Conservation (phyloP, 2,329 filamentous ascomycete species). For the Didymella keratinophila region DNA sequence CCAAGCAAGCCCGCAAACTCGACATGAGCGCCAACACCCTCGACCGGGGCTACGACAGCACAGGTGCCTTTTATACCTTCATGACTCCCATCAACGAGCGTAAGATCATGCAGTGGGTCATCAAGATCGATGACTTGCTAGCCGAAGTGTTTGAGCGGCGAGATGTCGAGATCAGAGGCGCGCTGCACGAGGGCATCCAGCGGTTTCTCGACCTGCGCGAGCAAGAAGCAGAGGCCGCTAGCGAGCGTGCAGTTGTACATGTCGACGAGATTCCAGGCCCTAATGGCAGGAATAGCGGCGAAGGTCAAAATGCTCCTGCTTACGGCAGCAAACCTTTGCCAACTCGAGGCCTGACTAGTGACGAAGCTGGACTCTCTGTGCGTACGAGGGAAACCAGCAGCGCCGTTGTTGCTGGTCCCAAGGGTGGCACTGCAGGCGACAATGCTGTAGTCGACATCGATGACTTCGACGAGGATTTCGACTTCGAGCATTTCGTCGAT, state of each 20-base stretch:
- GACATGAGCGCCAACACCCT: constrained; percentile 32
- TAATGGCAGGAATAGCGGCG: neutral
- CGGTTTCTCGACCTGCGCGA: constrained; percentile 10
- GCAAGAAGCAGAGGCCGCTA: neutral
- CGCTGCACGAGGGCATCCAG: constrained; percentile 29
- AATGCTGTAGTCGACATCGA: neutral
- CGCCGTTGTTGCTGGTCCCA: neutral
- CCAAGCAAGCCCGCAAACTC: constrained; percentile 24
- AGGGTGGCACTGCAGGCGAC: neutral
- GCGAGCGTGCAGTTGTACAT: neutral
- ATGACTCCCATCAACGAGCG: constrained; percentile 2
- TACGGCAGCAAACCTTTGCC: neutral
- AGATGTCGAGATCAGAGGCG: constrained; percentile 16
- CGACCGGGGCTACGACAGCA: constrained; percentile 28
- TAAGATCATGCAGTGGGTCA: constrained; percentile 27
- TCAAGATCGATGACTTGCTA: constrained; percentile 26
- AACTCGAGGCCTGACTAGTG: neutral
- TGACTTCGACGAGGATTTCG: neutral
- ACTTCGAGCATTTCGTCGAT: constrained; percentile 3
- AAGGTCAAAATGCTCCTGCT: no score
- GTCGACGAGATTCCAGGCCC: neutral
- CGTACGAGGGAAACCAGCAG: neutral
- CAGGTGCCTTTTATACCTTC: constrained; percentile 25
- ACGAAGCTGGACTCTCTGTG: neutral
- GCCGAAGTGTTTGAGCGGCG: constrained; percentile 16